Conservation (phyloP, 2,329 filamentous ascomycete species). For the Amauroascus verrucosus region DNA sequence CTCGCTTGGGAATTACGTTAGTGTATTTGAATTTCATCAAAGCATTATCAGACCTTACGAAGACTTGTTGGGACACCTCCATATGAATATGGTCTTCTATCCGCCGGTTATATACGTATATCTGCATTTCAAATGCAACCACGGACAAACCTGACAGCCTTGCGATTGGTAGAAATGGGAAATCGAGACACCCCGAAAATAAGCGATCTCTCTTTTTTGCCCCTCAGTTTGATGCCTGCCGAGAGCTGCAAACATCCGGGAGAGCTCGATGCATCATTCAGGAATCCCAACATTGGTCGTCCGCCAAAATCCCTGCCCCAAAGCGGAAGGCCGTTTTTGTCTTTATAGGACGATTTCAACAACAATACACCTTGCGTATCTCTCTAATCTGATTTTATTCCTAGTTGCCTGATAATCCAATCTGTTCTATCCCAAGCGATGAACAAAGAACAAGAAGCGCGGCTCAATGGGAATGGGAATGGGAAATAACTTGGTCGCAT, state of each 20-base stretch:
- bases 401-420: background rate
- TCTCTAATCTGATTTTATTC: background rate
- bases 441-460: too few relatives aligned
- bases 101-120: background rate
- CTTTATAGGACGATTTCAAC: background rate
- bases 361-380: background rate
- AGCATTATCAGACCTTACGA: too few relatives aligned
- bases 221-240: background rate
- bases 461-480: background rate
- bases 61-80: too few relatives aligned
- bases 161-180: background rate
- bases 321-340: background rate
- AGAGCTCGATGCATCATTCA: background rate
- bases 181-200: background rate
- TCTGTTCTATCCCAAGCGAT: background rate
- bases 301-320: too few relatives aligned
- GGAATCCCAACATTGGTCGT: too few relatives aligned
- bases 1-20: too few relatives aligned
- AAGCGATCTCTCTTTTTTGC: background rate
- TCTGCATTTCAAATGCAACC: constrained; percentile 1
- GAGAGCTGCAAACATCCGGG: background rate
- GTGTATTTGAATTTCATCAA: too few relatives aligned
- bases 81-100: background rate
- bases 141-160: background rate
- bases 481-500: background rate